phyloP scores from a whole-genome alignment of 352 stramenopile genomes.

The Globisporangium cylindrosporum region DNA sequence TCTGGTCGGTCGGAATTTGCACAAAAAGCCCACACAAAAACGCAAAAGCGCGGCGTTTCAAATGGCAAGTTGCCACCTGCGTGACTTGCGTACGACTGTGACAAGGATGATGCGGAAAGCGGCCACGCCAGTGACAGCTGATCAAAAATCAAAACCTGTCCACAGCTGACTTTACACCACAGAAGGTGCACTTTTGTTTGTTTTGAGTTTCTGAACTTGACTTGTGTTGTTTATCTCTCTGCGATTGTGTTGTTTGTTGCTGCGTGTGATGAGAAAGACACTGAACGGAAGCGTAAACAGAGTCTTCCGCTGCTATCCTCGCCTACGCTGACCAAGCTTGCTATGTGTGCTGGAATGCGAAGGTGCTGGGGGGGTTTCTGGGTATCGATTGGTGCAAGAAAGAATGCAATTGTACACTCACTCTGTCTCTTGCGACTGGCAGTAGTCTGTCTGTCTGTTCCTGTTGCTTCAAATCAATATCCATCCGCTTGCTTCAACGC shows the following conservation, averaged over 20 bases:
- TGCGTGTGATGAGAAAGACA: not conserved
- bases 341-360: not conserved
- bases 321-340: too few species aligned
- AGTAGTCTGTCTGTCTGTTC: not conserved
- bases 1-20: not conserved
- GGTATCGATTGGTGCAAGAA: not conserved
- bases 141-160: not conserved
- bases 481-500: not conserved
- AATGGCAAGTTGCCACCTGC: not conserved
- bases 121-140: not conserved
- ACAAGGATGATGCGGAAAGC: slow-evolving; percentile 1
- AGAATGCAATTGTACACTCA: not conserved
- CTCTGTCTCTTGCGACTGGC: not conserved
- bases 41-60: not conserved
- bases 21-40: not conserved
- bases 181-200: not conserved
- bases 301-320: not conserved
- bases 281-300: not conserved
- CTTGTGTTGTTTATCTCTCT: not conserved
- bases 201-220: not conserved
- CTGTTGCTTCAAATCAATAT: not conserved
- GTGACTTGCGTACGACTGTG: not conserved
- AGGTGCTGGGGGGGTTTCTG: not conserved
- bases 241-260: not conserved
- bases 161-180: not conserved